Base-by-base conservation (phyloP, 1,284 basidiomycete species). In the Cryptococcus sp. region DNA sequence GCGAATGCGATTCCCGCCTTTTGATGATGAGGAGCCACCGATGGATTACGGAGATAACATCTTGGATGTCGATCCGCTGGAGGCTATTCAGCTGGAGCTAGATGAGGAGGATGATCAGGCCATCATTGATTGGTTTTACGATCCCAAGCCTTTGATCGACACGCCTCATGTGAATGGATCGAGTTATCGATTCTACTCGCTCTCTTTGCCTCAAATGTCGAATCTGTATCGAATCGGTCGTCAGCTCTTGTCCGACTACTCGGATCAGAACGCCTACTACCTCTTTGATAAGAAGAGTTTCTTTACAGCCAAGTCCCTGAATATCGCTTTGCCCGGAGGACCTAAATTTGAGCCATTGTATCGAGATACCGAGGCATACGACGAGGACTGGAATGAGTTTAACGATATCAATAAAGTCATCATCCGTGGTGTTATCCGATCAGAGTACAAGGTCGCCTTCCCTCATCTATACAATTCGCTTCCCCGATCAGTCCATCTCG, bases 401-500 rank as follows among this genome's bases (percentile, higher is more conserved):
- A 98, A 98, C 73, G 96, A 98, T 72, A 97, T 98, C 76, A 94
- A 97, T 79, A 98, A 99, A 77, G 89, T 98, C 70, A 97, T 98
- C 75, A 98, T 99, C 61, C 91, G 96, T 28, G 93, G 98, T 70
- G 91, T 96, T 73, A 96, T 99, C 59, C 84, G 96, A 48, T 98
- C 96, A 2, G 96, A 99, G 78, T 98, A 99, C 82, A 96, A 94
- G 73, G 93, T 99, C 50, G 94, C 94, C 0, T 99, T 98, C 81
- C 96, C 96, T 22, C 96, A 99, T 69, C 81, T 99, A 2, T 99
- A 99, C 80, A 98, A 99, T 76, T 97, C 93, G 46, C 83, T 97
- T 9, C 96, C 96, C 49, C 89, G 96, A 39, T 91, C 92, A 19
- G 92, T 99, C 49, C 87, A 84, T 52, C 88, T 98, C 52, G 88